These are phyloP conservation scores for Leccinum pseudoinsigne DNA, from an alignment of 1,284 basidiomycete genomes.

Conservation along the genomic window DNA sequence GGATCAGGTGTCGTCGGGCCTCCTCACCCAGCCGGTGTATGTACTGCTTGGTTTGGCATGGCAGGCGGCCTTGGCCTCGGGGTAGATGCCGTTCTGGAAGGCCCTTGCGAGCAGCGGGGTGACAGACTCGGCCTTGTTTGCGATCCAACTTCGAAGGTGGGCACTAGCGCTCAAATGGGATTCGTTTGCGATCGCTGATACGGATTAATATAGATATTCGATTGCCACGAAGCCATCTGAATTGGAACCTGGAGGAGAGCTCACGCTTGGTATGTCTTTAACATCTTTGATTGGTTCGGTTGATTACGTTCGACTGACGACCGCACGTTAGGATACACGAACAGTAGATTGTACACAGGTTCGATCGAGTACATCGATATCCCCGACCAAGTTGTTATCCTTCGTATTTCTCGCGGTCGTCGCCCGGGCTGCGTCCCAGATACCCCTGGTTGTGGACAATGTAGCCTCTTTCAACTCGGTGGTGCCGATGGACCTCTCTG, in stretches of 20 bases:
- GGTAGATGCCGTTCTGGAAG: constrained; percentile 40
- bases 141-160: constrained; percentile 38
- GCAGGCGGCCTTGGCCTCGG: constrained; percentile 27
- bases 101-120: constrained; percentile 38
- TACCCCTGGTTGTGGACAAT: constrained; percentile 5
- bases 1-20: constrained; percentile 4
- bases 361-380: constrained; percentile 38
- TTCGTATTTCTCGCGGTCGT: constrained; percentile 10
- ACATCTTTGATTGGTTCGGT: not conserved
- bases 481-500: constrained; percentile 18
- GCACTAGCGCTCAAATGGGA: not conserved
- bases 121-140: constrained; percentile 38
- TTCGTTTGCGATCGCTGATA: not conserved
- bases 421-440: constrained; percentile 11
- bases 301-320: constrained; percentile 11
- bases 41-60: constrained; percentile 32
- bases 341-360: constrained; percentile 40
- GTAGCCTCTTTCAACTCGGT: not conserved
- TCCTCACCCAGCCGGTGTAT: constrained; percentile 26
- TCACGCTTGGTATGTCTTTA: constrained; percentile 26
- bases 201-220: constrained; percentile 21
- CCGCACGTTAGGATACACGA: constrained; percentile 37
- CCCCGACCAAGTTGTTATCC: constrained; percentile 15
- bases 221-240: constrained; percentile 21
- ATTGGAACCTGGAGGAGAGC: constrained; percentile 33